Base-by-base conservation (phyloP, 108 stramenopile genomes). In the Nitzschia putrida region DNA sequence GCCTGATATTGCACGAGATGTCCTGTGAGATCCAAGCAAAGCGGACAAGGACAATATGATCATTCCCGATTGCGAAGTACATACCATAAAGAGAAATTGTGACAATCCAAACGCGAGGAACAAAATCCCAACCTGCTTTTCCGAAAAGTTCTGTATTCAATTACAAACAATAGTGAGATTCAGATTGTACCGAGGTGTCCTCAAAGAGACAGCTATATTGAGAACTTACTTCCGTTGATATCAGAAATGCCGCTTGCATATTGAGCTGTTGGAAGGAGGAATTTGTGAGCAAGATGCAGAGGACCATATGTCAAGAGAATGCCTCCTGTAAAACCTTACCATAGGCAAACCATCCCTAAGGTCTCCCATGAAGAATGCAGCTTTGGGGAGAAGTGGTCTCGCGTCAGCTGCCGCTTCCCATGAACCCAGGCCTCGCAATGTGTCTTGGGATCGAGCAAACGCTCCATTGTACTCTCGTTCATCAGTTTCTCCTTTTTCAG, bases 291-390 rank as follows among this genome's bases (percentile, higher is more conserved):
- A 58, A 21, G 43, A 57, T 0, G 0, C 20, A 2, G 37, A 2
- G 22, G 13, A 59, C 20, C 25, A 12, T 8, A 12, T 18, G 22
- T 38, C 50, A 20, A 4, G 29, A 4, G 1, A 4, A 34, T 34
- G 29, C 29, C 29, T 7, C 16, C 44, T 12, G 39, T 16, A 1
- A 25, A 57, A n/a, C n/a, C 73, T 37, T 70, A 78, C 80, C 89
- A 90, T 90, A 24, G 89, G 86, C 11, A 90, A 80, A 22, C 89
- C 89, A 73, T 90, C 89, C 51, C 89, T 69, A 14, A 90, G 71
- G 69, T 90, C 89, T 11, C 89, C 89, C 71, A 87, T 85, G 68
- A 87, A 90, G 57, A 90, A 83, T 24, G 89, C 89, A n/a, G 85
- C 89, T 70, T 69, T 78, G 14, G 80, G 80, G 13, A 82, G 64